Evolutionary conservation across 2,329 filamentous ascomycete species (phyloP), one percentile per base, ranked within the genome.

Genomic region (Stylonectria norvegica): DNA sequence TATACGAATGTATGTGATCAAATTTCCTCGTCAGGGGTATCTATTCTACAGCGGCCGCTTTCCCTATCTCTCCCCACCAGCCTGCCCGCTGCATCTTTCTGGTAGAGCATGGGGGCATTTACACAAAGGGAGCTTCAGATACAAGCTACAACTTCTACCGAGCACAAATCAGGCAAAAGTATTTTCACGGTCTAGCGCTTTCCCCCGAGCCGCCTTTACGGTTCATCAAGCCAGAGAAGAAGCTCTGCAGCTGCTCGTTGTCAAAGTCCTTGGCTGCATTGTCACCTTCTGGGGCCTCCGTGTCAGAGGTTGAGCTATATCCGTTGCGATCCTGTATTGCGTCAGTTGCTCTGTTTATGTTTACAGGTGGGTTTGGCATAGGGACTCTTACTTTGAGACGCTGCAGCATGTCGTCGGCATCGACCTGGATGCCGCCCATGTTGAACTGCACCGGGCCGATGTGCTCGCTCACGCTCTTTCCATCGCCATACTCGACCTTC

Each of bases 361-460:
- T 5, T 16, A 11, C 10, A 10, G 10, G 8, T 20, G 15, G 7
- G 5, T 19, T 5, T 11, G n/a, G 12, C 2, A 12, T 4, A n/a
- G 23, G 3, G 11, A 12, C 14, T 18, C 68, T 58, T 67, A 91
- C 88, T 79, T 89, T 90, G 45, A 95, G 72, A 55, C 86, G 80
- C 63, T 89, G 85, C 42, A 95, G 69, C 85, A 94, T 93, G 57
- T 95, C 89, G 59, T 95, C 90, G 7, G 89, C 89, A 65, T 96
- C 89, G 20, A 95, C 87, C 61, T 95, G 89, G 48, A 98, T 96
- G 38, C 93, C 93, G 29, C 93, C 93, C 77, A 98, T 93, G 62
- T 98, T 98, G 70, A 97, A 96, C 60, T 95, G 89, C 49, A 96
- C 89, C 1, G 90, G 89, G 0, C 90, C 90, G 57, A 95, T 95